Evolutionary conservation across 2,329 filamentous ascomycete species (phyloP), one percentile per base, ranked within the genome.

Genomic region (Didymella pomorum): DNA sequence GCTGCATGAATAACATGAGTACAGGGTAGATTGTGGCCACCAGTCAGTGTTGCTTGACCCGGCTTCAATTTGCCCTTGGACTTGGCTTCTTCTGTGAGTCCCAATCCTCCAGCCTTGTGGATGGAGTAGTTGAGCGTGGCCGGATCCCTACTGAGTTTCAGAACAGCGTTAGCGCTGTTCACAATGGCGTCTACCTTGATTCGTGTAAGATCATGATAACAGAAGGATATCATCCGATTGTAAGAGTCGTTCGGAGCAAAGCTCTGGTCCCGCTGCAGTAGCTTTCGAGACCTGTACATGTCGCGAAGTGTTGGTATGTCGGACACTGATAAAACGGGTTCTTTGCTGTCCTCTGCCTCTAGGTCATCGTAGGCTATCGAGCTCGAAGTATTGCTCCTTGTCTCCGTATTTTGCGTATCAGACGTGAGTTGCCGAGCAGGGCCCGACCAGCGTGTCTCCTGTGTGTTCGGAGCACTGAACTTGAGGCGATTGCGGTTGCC

Each of bases 161-260:
- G 44, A 2, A 56, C 42, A 8, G 26, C 42, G 14, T 69, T 70
- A 1, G 72, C 67, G 41, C 69, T 72, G 41, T 73, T 76, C 11
- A 77, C 70, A 20, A 77, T 76, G 11, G 73, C 73, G 41, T 75
- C 74, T 0, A 75, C 73, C 23, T 68, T 64, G 3, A 77, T 29
- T n/a, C 62, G 65, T 0, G 72, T 76, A 7, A 77, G 49, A 28
- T 76, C 71, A 45, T 73, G 62, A 41, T 63, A 64, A 35, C 68
- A 68, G 35, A 76, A 69, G 1, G 70, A 73, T 16, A 76, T 64
- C 6, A 70, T 60, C 18, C 61, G 61, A 11, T 76, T 76, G 60
- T 74, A 71, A 1, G 54, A 23, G 55, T 71, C 69, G 21, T 72
- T 74, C 3, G 72, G 68, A 10, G 62, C 60, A 28, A 69, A 73